Conservation (phyloP, 2,329 filamentous ascomycete species). For the Trichoderma atroviride region DNA sequence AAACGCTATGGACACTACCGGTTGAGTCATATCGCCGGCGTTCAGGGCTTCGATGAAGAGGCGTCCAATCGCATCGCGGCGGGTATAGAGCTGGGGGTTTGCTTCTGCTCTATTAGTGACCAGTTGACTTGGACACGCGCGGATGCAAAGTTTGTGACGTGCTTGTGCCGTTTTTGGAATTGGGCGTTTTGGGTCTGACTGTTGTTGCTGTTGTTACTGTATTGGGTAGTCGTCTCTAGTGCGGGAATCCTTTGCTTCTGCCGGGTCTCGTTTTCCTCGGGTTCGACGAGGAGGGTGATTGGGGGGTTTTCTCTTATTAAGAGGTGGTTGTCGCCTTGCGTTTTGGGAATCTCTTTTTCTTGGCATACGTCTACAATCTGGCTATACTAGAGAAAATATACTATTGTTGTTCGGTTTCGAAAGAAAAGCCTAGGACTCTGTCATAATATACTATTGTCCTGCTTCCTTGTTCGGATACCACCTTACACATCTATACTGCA, state of each 20-base stretch:
- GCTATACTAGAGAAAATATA: neutral
- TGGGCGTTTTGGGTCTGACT: neutral
- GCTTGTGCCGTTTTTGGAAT: neutral
- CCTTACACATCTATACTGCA: neutral
- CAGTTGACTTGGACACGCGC: neutral
- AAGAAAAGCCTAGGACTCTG: neutral
- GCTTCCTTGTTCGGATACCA: neutral
- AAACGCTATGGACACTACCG: neutral
- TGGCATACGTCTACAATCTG: neutral
- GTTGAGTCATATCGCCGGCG: neutral
- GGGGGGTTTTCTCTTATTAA: neutral
- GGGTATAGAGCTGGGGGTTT: neutral
- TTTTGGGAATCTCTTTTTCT: neutral
- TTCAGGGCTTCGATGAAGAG: neutral
- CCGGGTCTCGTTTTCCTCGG: neutral
- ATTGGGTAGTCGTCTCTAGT: neutral
- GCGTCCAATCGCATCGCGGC: neutral
- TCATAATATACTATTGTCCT: neutral
- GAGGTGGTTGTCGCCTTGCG: neutral
- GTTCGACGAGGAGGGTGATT: neutral
- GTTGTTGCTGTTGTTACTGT: neutral
- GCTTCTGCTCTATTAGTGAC: neutral
- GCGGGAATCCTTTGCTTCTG: neutral
- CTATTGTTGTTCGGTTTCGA: neutral
- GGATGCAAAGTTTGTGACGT: slow-evolving; percentile 10